phyloP scores from a whole-genome alignment of 805 yeast genomes.

The Saturnispora galanensis region DNA sequence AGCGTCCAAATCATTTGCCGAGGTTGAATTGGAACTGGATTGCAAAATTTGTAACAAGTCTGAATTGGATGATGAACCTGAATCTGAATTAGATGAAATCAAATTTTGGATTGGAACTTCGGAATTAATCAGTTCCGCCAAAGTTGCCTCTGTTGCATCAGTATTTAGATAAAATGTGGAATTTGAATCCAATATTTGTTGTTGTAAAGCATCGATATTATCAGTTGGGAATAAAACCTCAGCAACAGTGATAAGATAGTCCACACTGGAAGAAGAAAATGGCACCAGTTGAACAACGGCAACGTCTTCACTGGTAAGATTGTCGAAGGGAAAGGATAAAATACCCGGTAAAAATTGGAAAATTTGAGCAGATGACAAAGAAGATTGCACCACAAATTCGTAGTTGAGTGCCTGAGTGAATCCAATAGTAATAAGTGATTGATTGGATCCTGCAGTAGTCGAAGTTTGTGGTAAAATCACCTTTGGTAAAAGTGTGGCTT shows the following conservation, averaged over 20 bases:
- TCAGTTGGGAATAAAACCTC: slow-evolving; percentile 68
- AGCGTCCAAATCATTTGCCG: slow-evolving; percentile 7
- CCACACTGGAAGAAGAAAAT: slow-evolving; percentile 42
- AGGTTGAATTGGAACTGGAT: neutral
- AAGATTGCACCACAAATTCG: slow-evolving; percentile 66
- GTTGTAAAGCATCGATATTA: slow-evolving; percentile 40
- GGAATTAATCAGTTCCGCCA: slow-evolving; percentile 66
- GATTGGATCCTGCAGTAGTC: slow-evolving; percentile 33
- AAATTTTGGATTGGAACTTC: slow-evolving; percentile 50
- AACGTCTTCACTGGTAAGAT: slow-evolving; percentile 28
- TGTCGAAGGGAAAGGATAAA: slow-evolving; percentile 48
- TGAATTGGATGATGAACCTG: slow-evolving; percentile 2
- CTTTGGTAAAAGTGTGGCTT: slow-evolving; percentile 50
- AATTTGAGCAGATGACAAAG: slow-evolving; percentile 74
- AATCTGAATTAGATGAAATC: slow-evolving; percentile 11
- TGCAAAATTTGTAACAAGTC: slow-evolving; percentile 4
- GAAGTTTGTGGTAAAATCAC: slow-evolving; percentile 56
- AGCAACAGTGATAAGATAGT: slow-evolving; percentile 79
- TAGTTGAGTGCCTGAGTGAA: slow-evolving; percentile 74
- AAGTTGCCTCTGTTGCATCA: slow-evolving; percentile 40
- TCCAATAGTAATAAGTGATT: slow-evolving; percentile 59
- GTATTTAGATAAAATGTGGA: slow-evolving; percentile 56
- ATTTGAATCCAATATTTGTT: slow-evolving; percentile 36
- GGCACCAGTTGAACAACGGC: slow-evolving; percentile 68
- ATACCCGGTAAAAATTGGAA: slow-evolving; percentile 77